Evolutionary conservation across 2,329 filamentous ascomycete species (phyloP), one percentile per base, ranked within the genome.

Genomic region (Cercospora brassicicola): DNA sequence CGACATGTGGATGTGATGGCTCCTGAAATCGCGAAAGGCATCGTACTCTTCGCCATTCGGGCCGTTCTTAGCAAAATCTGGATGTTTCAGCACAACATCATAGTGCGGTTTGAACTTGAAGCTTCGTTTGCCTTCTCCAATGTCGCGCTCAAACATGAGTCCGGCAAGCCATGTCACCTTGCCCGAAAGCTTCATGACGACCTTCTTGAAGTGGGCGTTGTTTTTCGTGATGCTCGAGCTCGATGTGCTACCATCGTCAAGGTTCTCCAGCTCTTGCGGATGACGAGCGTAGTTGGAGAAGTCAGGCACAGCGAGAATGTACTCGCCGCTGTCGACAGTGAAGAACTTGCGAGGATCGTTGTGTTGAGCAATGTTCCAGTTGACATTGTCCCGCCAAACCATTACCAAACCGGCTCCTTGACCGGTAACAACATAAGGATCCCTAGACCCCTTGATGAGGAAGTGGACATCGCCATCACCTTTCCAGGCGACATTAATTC

Each of bases 181-280:
- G 13, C 95, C 95, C 3, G 95, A 98, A 11, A 99, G 85, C 80
- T 99, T 99, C 94, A 99, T 98, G 62, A 97, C 88, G 3, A 98
- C 95, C 81, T 99, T 99, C 80, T 97, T 97, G 85, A 99, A 99
- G 0, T 90, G 85, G n/a, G 93, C 91, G 2, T 90, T 89, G 39
- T 90, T 87, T 73, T 89, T 91, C 75, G 86, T 84, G 72, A 86
- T 89, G 67, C 89, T 90, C 13, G 88, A 87, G 61, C 85, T 87
- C 33, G 88, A 72, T 62, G 70, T 83, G 72, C 85, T 90, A 62
- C 88, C 87, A 57, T 85, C 83, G 63, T 89, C 86, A 62, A 82
- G 77, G 6, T 77, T 72, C 20, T 83, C 82, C 2, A 78, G 72
- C 11, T 85, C 82, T 18, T 79, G 73, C 30, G 88, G 86, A 71